Base-by-base conservation (phyloP, 306 rosid species). In the Ceratonia siliqua region DNA sequence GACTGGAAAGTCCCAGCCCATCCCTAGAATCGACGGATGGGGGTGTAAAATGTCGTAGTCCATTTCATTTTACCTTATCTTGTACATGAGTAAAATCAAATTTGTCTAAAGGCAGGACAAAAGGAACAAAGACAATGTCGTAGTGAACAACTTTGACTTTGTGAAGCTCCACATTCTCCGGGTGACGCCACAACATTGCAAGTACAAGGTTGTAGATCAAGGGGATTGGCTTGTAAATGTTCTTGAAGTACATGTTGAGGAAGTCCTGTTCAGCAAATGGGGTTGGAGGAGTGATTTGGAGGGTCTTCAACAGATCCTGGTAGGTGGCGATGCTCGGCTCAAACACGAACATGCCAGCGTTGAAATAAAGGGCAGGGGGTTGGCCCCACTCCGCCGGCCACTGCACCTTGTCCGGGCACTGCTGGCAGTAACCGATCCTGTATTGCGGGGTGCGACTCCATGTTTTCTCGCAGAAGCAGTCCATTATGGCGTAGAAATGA, bases 111-210 rank as follows among this genome's bases (percentile, higher is more conserved):
- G n/a, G n/a, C n/a, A n/a, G n/a, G n/a, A n/a, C n/a, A n/a, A n/a
- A n/a, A n/a, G n/a, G n/a, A n/a, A n/a, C n/a, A n/a, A n/a, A n/a
- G n/a, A n/a, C n/a, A n/a, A n/a, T n/a, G n/a, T n/a, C n/a, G 27
- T 92, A 92, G 53, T 92, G 97, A 20, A 82, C 92, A 0, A 90
- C 96, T 48, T 88, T 92, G 17, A 90, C 88, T 22, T 81, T 49
- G 0, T 84, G 68, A 0, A 88, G 83, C 0, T 88, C 75, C 0
- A 92, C 91, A 11, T 88, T 90, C 33, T 88, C 89, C 0, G 96
- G 96, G 65, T 92, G 97, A 4, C 93, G 93, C 97, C 97, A 92
- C 13, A 92, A 38, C 97, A 92, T 86, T 0, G 97, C 93, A 1
- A 88, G 79, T 0, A 92, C 96, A 5, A 92, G 82, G 39, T 92